A percentile compares a stretch with the other conserved stretches of the same genome.
Evolutionary conservation across 2,329 filamentous ascomycete species (phyloP).

Genomic region (Aspergillus niger): DNA sequence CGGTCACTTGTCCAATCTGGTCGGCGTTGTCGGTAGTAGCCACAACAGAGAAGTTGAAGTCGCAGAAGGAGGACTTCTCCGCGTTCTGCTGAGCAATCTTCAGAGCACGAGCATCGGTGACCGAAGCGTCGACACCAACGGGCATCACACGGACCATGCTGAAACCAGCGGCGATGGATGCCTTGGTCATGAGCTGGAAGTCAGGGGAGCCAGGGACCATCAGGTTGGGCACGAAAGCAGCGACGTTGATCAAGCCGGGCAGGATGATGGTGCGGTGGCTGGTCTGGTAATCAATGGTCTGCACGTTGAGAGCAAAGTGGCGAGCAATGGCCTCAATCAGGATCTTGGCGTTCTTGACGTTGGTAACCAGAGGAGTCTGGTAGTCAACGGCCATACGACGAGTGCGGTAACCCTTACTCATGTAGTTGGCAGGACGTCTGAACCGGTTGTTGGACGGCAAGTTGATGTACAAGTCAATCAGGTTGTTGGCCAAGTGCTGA

Average conservation of each 20-base stretch:
- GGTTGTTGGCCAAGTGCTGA: constrained; percentile 94
- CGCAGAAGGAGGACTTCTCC: constrained; percentile 68
- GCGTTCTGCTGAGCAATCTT: constrained; percentile 72
- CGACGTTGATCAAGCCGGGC: constrained; percentile 75
- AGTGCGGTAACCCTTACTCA: constrained; percentile 96
- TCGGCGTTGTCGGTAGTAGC: constrained; percentile 73
- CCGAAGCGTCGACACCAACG: constrained; percentile 69
- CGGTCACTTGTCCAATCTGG: constrained; percentile 70
- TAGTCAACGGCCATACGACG: constrained; percentile 97
- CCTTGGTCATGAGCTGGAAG: constrained; percentile 69
- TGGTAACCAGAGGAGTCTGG: constrained; percentile 94
- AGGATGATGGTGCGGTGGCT: constrained; percentile 76
- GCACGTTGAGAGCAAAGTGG: constrained; percentile 81
- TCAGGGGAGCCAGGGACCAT: constrained; percentile 66
- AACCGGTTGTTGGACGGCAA: constrained; percentile 98
- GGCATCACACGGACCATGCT: constrained; percentile 81
- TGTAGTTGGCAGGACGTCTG: constrained; percentile 93
- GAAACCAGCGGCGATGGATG: constrained; percentile 73
- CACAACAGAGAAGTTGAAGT: constrained; percentile 78
- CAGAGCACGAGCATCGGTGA: constrained; percentile 71
- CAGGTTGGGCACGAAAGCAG: constrained; percentile 76
- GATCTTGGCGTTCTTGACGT: constrained; percentile 99
- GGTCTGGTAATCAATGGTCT: constrained; percentile 85
- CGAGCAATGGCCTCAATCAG: constrained; percentile 90
- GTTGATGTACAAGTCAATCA: constrained; percentile 99